Evolutionary conservation across 768 basidiomycete species (phyloP).

Genomic region (Lactarius evosmus): DNA sequence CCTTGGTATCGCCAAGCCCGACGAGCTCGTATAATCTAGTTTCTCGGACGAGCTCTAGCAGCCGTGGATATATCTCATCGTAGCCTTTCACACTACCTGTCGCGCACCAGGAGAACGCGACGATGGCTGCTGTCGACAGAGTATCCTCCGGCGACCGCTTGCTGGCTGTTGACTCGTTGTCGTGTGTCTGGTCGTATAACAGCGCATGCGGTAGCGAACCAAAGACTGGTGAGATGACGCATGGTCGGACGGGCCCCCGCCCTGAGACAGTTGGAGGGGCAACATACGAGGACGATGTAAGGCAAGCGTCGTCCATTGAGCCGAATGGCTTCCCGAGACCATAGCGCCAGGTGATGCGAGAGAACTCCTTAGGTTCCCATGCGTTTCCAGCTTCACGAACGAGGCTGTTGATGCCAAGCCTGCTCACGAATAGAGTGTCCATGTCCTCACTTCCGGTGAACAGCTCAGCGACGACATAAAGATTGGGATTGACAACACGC

Average conservation of each 20-base stretch:
- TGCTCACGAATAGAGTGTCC: conserved; percentile 88
- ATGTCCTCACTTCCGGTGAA: conserved; percentile 95
- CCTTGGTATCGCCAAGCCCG: conserved; percentile 38
- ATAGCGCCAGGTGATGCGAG: conserved; percentile 81
- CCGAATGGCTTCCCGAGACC: conserved; percentile 95
- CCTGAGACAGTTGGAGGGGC: conserved; percentile 81
- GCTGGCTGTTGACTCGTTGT: conserved; percentile 88
- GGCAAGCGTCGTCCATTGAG: conserved; percentile 90
- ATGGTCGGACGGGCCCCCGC: conserved; percentile 71
- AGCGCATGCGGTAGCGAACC: conserved; percentile 91
- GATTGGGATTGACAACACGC: conserved; percentile 79
- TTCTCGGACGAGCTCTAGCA: conserved; percentile 87
- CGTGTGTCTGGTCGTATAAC: conserved; percentile 94
- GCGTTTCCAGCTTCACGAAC: conserved; percentile 95
- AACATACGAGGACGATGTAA: conserved; percentile 56
- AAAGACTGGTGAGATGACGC: conserved; percentile 72
- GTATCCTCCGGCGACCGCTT: conserved; percentile 95
- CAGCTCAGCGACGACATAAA: conserved; percentile 97
- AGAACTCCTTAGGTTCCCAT: conserved; percentile 85
- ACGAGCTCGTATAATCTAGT: conserved; percentile 74
- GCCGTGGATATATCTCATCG: conserved; percentile 93
- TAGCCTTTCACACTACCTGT: conserved; percentile 95
- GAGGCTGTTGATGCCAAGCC: conserved; percentile 89
- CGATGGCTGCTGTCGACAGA: conserved; percentile 90
- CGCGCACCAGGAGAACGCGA: conserved; percentile 84